Conservation (phyloP, 2,329 filamentous ascomycete species). For the Elsinoe fawcettii region DNA sequence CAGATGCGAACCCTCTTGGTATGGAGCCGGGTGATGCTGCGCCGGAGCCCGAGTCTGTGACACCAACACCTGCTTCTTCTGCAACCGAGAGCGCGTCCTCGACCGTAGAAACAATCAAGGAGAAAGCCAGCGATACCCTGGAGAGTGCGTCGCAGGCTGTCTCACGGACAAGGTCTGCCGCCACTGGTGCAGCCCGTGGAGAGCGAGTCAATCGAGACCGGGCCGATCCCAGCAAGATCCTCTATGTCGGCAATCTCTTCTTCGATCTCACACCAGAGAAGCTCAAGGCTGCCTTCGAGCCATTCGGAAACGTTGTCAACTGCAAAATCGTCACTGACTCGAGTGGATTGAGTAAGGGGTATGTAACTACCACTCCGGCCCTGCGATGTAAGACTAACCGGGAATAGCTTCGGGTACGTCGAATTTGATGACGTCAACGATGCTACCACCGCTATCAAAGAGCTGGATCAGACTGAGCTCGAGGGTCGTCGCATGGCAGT, state of each 20-base stretch:
- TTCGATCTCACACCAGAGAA: slow-evolving; percentile 59
- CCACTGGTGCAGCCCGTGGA: slow-evolving; percentile 21
- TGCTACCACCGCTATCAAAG: slow-evolving; percentile 50
- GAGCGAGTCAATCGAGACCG: background rate
- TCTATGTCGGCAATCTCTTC: slow-evolving; percentile 64
- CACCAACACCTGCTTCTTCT: slow-evolving; percentile 16
- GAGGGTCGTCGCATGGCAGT: slow-evolving; percentile 58
- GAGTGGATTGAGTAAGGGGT: slow-evolving; percentile 63
- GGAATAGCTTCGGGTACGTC: slow-evolving; percentile 58
- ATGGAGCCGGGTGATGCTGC: slow-evolving; percentile 17
- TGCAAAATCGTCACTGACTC: slow-evolving; percentile 53
- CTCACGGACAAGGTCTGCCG: slow-evolving; percentile 22
- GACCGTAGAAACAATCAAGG: slow-evolving; percentile 21
- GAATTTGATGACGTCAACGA: slow-evolving; percentile 48
- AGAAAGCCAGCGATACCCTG: slow-evolving; percentile 22
- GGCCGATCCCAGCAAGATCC: slow-evolving; percentile 33
- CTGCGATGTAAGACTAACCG: slow-evolving; percentile 1
- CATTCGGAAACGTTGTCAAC: slow-evolving; percentile 49
- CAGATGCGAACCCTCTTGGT: slow-evolving; percentile 17
- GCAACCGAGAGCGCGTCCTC: slow-evolving; percentile 18
- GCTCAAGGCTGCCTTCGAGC: slow-evolving; percentile 51
- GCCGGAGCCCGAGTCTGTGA: slow-evolving; percentile 12
- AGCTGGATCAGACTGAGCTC: slow-evolving; percentile 52
- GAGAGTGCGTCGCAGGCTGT: slow-evolving; percentile 19
- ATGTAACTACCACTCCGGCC: slow-evolving; percentile 22